Base-by-base conservation (phyloP, 2,329 filamentous ascomycete species). In the Pestalotiopsis fici region DNA sequence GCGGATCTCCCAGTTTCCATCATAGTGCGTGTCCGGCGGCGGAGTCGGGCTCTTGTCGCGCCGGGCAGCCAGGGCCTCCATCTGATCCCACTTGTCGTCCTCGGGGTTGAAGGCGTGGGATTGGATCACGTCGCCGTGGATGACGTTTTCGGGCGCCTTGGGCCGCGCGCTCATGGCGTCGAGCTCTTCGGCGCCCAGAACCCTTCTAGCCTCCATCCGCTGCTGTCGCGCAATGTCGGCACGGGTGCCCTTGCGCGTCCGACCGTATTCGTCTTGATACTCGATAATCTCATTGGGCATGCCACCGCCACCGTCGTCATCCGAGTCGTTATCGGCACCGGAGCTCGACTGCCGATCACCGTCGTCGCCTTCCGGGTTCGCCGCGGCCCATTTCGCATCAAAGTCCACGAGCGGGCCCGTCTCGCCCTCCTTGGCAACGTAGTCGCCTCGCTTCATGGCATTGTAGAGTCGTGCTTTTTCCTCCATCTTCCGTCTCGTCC, bases 371-470 rank as follows among this genome's bases (percentile, higher is more conserved):
- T 73, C 89, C 71, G 92, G 91, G 65, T 90, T 83, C 27, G 83
- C 82, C 76, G 97, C 93, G 0, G 92, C 94, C 95, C 96, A 98
- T 82, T 98, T 99, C 69, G 91, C 87, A 80, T 98, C 96, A 79
- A 99, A 99, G 81, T 99, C 95, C 2, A 99, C 91, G 28, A 97
- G 87, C 27, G 88, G 86, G 72, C 90, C 88, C 55, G 88, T 83
- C 72, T 88, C 83, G 75, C 91, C 87, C 71, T 92, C 87, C 66
- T 86, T 86, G 18, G 87, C 84, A n/a, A 93, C 83, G 78, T 93
- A 90, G 75, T 97, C 91, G n/a, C 95, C 95, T 39, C 93, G 87
- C 80, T 97, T 97, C 89, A 99, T 91, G 47, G 93, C 92, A 6
- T 92, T 90, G 79, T 99, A 99, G 2, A 96, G 81, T 4, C 92